Percentiles rank a stretch among this genome's conserved stretches.
Conservation (phyloP, 805 yeast genomes). For the Cyberlindnera lachancei region DNA sequence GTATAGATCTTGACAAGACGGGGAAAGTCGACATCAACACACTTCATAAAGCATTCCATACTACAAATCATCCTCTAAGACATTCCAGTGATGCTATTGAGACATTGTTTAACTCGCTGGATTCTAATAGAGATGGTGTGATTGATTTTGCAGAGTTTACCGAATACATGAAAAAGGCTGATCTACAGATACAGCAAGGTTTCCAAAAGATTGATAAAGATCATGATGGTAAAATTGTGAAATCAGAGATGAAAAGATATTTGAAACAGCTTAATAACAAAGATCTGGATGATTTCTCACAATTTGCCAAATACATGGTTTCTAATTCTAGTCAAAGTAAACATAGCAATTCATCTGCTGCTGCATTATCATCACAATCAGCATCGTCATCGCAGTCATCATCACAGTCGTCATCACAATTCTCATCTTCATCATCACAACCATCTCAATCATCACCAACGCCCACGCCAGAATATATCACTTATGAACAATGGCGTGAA, state of each 20-base stretch:
- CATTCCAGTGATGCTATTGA: conserved; percentile 51
- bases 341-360: no score
- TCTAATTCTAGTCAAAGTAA: no score
- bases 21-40: conserved; percentile 32
- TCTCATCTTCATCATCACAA: no score
- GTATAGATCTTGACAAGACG: conserved; percentile 33
- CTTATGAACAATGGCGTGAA: conserved; percentile 82
- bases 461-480: conserved; percentile 51
- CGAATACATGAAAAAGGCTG: conserved; percentile 57
- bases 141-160: conserved; percentile 64
- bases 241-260: conserved; percentile 61
- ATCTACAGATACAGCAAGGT: conserved; percentile 60
- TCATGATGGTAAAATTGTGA: conserved; percentile 62
- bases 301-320: conserved; percentile 42
- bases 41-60: conserved; percentile 31
- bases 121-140: conserved; percentile 44
- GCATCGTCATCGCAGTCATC: no score
- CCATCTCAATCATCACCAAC: no score
- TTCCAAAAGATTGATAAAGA: conserved; percentile 63
- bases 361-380: no score
- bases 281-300: conserved; percentile 39
- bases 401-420: no score
- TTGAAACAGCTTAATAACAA: conserved; percentile 46
- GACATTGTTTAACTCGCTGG: conserved; percentile 52
- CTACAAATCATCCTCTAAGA: conserved; percentile 54